These are phyloP conservation scores for Lagenaria siceraria DNA, from an alignment of 306 rosid species.

Conservation along the genomic window DNA sequence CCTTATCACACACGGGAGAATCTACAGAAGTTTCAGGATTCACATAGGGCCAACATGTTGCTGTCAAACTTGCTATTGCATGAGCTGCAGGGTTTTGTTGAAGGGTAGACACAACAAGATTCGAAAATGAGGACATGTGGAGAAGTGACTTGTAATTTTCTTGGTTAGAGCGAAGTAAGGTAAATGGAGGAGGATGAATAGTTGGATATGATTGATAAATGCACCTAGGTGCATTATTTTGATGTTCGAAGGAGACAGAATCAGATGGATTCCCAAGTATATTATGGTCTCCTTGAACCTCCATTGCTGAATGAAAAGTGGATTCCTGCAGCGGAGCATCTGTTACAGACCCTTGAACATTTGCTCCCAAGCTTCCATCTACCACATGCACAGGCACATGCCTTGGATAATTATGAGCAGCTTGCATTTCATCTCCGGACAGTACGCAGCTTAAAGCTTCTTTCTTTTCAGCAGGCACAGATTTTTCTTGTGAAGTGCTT, in stretches of 20 bases:
- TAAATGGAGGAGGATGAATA: constrained; percentile 45
- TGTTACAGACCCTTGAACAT: constrained; percentile 34
- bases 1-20: constrained; percentile 37
- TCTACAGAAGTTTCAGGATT: constrained; percentile 38
- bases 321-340: constrained; percentile 39
- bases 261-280: constrained; percentile 34
- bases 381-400: constrained; percentile 81
- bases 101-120: constrained; percentile 56
- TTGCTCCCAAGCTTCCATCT: constrained; percentile 54
- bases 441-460: constrained; percentile 36
- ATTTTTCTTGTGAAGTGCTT: constrained; percentile 28
- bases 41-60: constrained; percentile 67
- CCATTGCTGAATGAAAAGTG: constrained; percentile 43
- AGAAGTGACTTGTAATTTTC: constrained; percentile 53
- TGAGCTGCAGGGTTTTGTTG: constrained; percentile 88
- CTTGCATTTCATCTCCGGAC: constrained; percentile 53
- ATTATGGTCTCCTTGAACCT: constrained; percentile 33
- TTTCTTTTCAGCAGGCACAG: constrained; percentile 36
- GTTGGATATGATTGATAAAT: constrained; percentile 54
- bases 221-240: constrained; percentile 32
- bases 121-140: constrained; percentile 59
- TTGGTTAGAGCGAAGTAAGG: constrained; percentile 29
- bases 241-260: constrained; percentile 45
- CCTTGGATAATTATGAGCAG: constrained; percentile 67
- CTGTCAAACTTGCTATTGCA: constrained; percentile 78